Conservation (phyloP, 352 stramenopile species). For the Thraustochytrium striatum region DNA sequence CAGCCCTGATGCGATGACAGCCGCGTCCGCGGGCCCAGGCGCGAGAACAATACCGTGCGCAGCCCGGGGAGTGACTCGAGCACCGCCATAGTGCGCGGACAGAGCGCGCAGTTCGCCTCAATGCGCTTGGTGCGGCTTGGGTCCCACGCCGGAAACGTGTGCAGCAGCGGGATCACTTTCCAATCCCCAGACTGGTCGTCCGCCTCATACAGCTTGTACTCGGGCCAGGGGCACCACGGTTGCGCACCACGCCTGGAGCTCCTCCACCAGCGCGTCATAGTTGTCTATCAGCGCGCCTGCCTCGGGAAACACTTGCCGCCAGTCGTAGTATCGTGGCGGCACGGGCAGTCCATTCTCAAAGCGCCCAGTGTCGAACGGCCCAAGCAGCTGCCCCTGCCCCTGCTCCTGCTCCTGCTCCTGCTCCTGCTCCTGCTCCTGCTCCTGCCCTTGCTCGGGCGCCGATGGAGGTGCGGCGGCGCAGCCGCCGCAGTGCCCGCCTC, state of each 20-base stretch:
- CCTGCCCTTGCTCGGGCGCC: too few relatives aligned
- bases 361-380: too few relatives aligned
- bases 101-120: slow-evolving; percentile 58
- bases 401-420: too few relatives aligned
- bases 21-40: slow-evolving; percentile 60
- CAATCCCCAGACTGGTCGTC: slow-evolving; percentile 53
- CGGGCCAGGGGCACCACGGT: slow-evolving; percentile 45
- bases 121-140: slow-evolving; percentile 60
- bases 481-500: too few relatives aligned
- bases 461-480: too few relatives aligned
- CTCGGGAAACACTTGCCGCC: slow-evolving; percentile 12
- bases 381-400: too few relatives aligned
- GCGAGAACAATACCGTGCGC: slow-evolving; percentile 66
- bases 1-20: slow-evolving; percentile 69
- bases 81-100: slow-evolving; percentile 60
- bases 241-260: not conserved
- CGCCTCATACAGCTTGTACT: slow-evolving; percentile 46
- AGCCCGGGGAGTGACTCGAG: slow-evolving; percentile 58
- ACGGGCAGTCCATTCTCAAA: not conserved
- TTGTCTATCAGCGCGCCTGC: slow-evolving; percentile 4
- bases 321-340: slow-evolving; percentile 28
- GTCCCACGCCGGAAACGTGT: slow-evolving; percentile 68
- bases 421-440: too few relatives aligned
- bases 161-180: slow-evolving; percentile 69
- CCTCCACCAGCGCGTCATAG: slow-evolving; percentile 25